Evolutionary conservation across 2,329 filamentous ascomycete species (phyloP).

Genomic region (Pseudogymnoascus sp.): DNA sequence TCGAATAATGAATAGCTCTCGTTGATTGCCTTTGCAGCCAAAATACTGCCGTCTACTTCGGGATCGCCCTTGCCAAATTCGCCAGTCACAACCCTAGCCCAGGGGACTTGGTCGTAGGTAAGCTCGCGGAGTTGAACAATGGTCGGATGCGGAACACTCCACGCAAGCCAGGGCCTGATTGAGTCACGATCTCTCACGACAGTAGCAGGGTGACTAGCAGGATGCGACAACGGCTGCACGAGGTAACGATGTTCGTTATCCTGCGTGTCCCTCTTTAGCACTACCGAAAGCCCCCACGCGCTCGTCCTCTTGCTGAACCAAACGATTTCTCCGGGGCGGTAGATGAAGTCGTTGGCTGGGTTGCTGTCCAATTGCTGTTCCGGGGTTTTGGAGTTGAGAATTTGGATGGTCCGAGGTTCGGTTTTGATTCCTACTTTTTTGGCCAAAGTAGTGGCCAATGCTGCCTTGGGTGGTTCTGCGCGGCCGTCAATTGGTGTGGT

Average conservation of each 20-base stretch:
- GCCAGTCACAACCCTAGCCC: slow-evolving; percentile 36
- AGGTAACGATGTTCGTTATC: slow-evolving; percentile 33
- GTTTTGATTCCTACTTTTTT: neutral
- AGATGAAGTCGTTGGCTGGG: slow-evolving; percentile 39
- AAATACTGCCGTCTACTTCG: slow-evolving; percentile 49
- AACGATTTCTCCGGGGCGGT: slow-evolving; percentile 46
- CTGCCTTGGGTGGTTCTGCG: neutral
- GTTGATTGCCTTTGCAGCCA: slow-evolving; percentile 48
- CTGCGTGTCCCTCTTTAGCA: slow-evolving; percentile 37
- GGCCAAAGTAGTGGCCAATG: neutral
- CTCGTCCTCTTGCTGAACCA: slow-evolving; percentile 43
- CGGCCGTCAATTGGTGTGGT: neutral
- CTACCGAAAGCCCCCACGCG: slow-evolving; percentile 47
- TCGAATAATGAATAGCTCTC: slow-evolving; percentile 46
- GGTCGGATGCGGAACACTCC: slow-evolving; percentile 46
- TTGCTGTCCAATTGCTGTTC: slow-evolving; percentile 44
- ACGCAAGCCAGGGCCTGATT: slow-evolving; percentile 50
- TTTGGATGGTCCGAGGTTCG: slow-evolving; percentile 11
- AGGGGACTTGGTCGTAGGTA: slow-evolving; percentile 43
- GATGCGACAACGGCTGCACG: slow-evolving; percentile 42
- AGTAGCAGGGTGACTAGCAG: slow-evolving; percentile 30
- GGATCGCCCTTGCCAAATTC: slow-evolving; percentile 35
- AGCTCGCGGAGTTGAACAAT: slow-evolving; percentile 34
- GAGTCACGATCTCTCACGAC: slow-evolving; percentile 35
- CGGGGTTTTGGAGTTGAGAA: slow-evolving; percentile 28